phyloP scores from a whole-genome alignment of 176 grass and related monocot species.

The Paspalum vaginatum region DNA sequence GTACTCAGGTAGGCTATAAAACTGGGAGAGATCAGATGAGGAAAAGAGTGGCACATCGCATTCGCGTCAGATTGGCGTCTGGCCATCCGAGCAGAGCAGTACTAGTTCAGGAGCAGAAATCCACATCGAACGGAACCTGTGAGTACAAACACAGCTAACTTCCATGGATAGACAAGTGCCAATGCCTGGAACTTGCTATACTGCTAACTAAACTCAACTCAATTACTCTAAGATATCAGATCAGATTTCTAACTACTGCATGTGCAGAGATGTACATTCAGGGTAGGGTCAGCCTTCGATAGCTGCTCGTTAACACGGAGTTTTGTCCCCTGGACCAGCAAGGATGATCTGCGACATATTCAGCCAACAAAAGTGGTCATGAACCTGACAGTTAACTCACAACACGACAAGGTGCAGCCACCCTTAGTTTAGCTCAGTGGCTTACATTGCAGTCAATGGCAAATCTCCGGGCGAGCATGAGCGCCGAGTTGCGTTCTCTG shows the following conservation, averaged over 20 bases:
- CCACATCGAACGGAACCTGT: not conserved
- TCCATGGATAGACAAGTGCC: not conserved
- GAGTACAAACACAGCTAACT: not conserved
- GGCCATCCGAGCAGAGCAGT: too few relatives aligned
- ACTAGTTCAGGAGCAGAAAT: too few relatives aligned
- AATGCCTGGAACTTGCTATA: not conserved
- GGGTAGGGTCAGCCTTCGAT: not conserved
- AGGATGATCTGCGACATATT: constrained; percentile 49
- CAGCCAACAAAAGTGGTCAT: not conserved
- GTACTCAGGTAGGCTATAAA: too few relatives aligned
- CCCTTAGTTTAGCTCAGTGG: not conserved
- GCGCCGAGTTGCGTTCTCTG: constrained; percentile 74
- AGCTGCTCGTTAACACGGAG: not conserved
- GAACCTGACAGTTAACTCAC: not conserved
- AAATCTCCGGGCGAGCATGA: constrained; percentile 78
- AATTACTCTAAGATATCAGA: not conserved
- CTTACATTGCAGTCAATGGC: constrained; percentile 85
- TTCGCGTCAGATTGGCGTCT: too few relatives aligned
- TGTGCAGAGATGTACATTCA: constrained; percentile 28
- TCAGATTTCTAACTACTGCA: constrained; percentile 25
- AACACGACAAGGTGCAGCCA: not conserved
- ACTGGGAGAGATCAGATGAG: too few relatives aligned
- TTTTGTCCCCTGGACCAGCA: constrained; percentile 52
- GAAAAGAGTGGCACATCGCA: too few relatives aligned
- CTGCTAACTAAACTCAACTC: constrained; percentile 21